Evolutionary conservation across 73 alveolate genomes (phyloP).

Genomic region (Tetrahymena malaccensis): DNA sequence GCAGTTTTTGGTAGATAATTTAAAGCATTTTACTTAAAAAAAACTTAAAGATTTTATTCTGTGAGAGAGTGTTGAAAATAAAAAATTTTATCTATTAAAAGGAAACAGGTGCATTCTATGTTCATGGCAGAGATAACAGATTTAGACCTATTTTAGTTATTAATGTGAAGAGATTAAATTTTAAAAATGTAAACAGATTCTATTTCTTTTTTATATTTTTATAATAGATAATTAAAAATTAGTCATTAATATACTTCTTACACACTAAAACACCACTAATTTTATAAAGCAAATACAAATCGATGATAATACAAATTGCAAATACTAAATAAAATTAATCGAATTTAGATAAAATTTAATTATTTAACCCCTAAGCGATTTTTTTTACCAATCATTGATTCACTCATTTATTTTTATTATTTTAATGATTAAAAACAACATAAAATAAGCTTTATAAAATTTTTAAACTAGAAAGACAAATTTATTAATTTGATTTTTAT

Average conservation of each 20-base stretch:
- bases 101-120: constrained; percentile 42
- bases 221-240: too few relatives aligned
- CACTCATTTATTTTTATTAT: too few relatives aligned
- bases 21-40: neutral
- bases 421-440: neutral
- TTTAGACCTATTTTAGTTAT: constrained; percentile 45
- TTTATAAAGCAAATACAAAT: too few relatives aligned
- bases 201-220: neutral
- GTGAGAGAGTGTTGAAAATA: neutral
- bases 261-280: too few relatives aligned
- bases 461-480: neutral
- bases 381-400: neutral
- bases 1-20: neutral
- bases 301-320: neutral
- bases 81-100: neutral
- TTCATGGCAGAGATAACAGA: constrained; percentile 53
- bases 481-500: too few relatives aligned
- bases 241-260: too few relatives aligned
- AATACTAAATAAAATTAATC: neutral
- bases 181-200: neutral
- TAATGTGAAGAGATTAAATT: constrained; percentile 31
- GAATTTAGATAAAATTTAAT: neutral
- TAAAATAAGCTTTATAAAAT: too few relatives aligned
- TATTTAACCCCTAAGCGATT: neutral
- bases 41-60: neutral